Evolutionary conservation across 2,329 filamentous ascomycete species (phyloP), one percentile per base, ranked within the genome.

Genomic region (Trichophyton benhamiae): DNA sequence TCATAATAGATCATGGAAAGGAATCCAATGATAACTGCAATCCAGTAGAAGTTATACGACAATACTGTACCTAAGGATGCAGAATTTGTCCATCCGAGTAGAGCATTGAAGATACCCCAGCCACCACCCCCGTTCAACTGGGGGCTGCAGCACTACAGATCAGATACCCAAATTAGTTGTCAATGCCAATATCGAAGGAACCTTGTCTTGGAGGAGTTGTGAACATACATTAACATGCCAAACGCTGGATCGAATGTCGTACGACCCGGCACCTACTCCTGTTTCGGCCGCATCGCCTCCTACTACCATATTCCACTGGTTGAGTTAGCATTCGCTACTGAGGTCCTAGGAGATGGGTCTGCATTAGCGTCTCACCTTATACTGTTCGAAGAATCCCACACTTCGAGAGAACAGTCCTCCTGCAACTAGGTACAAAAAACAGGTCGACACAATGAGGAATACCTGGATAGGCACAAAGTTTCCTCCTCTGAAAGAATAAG

Each of bases 1-100:
- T 66, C 66, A 49, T 64, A 61, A 55, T 66, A 67, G 11, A 67
- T 61, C 41, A 92, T 80, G 38, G 76, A 66, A 13, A 83, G 63
- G 70, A 92, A 88, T 3, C 80, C 80, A 15, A 79, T 63, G 61
- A 91, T 89, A 66, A 89, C 80, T 7, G 78, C 78, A 58, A 94
- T 75, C 91, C 90, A 96, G 77, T 95, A 95, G 15, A 92, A 62
- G 71, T 94, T 95, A 77, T 95, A 95, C 0, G 87, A 85, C 65
- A 95, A 84, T 65, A 95, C 87, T 0, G 88, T 91, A 59, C 90
- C 89, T 68, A 92, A 91, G 1, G 90, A 95, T 3, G 88, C 91
- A 11, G 87, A 89, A 76, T 95, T 95, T 64, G 85, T 83, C 91
- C 91, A 96, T 62, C 91, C 90, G 9, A 95, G 79, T 60, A 95